Conservation (phyloP, 495 filamentous ascomycete species). For the Hyaloscypha bicolor region DNA sequence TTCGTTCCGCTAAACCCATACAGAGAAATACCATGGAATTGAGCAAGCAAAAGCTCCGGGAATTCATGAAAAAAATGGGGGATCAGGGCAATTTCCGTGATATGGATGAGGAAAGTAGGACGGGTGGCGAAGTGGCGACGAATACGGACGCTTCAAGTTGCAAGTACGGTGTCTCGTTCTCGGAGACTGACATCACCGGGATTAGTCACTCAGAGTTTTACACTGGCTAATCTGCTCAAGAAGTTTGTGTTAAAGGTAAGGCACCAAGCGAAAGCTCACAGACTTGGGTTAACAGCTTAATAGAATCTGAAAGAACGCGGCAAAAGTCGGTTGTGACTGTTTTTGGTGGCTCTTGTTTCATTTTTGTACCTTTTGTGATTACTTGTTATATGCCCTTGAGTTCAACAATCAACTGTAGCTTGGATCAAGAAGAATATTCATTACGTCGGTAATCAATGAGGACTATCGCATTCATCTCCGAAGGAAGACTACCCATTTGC, state of each 20-base stretch:
- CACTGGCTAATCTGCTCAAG: background rate
- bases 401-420: no score
- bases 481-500: no score
- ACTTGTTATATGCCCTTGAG: no score
- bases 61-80: background rate
- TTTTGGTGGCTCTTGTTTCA: no score
- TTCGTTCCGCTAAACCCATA: background rate
- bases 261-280: background rate
- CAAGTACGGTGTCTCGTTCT: slow-evolving; percentile 10
- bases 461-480: no score
- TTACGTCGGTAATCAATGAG: no score
- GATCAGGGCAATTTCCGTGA: background rate
- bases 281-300: background rate
- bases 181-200: slow-evolving; percentile 6
- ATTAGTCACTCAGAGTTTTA: background rate
- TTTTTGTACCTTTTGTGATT: no score
- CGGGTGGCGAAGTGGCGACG: background rate
- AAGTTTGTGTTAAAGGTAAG: background rate
- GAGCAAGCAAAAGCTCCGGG: background rate
- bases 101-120: background rate
- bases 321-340: no score
- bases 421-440: no score
- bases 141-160: background rate
- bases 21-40: background rate
- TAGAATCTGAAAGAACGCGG: no score